A percentile compares a stretch with the other conserved stretches of the same genome.
These are phyloP conservation scores for Fusarium siculi DNA, from an alignment of 2,329 filamentous ascomycete species.

Conservation along the genomic window DNA sequence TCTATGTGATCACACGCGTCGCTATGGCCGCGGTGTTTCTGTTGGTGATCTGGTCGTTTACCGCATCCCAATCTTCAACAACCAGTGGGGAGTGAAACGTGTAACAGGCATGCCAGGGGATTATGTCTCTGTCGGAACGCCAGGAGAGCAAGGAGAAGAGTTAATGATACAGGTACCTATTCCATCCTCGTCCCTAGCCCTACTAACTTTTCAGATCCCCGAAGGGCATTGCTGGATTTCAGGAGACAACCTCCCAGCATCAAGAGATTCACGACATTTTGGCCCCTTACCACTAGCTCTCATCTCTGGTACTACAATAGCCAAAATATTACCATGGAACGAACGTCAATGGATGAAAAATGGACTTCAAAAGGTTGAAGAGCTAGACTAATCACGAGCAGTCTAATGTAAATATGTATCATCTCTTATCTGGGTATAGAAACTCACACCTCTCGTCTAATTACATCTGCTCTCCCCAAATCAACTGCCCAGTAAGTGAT, in stretches of 20 bases:
- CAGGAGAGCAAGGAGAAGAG: conserved; percentile 57
- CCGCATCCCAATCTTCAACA: conserved; percentile 74
- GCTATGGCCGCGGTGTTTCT: conserved; percentile 70
- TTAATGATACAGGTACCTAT: conserved; percentile 72
- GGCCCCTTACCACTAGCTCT: conserved; percentile 88
- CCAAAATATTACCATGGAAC: conserved; percentile 64
- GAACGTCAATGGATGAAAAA: conserved; percentile 63
- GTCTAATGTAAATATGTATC: conserved; percentile 37
- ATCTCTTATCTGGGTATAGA: conserved; percentile 45
- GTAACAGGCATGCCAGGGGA: conserved; percentile 81
- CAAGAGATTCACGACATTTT: conserved; percentile 86
- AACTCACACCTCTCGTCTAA: conserved; percentile 48
- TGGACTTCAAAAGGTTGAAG: conserved; percentile 50
- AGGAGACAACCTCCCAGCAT: conserved; percentile 87
- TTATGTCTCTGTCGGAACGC: conserved; percentile 75
- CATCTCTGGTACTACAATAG: conserved; percentile 84
- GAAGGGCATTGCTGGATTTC: conserved; percentile 91
- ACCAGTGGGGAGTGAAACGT: conserved; percentile 77
- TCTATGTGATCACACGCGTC: conserved; percentile 73
- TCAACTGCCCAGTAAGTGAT: conserved; percentile 33
- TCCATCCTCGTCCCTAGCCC: background rate
- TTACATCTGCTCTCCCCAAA: conserved; percentile 46
- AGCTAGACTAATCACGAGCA: conserved; percentile 24
- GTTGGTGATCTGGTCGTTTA: conserved; percentile 91
- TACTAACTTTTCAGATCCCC: conserved; percentile 71